Conservation (phyloP, 371 early-diverging fungal genomes). For the Choanephora cucurbitarum region DNA sequence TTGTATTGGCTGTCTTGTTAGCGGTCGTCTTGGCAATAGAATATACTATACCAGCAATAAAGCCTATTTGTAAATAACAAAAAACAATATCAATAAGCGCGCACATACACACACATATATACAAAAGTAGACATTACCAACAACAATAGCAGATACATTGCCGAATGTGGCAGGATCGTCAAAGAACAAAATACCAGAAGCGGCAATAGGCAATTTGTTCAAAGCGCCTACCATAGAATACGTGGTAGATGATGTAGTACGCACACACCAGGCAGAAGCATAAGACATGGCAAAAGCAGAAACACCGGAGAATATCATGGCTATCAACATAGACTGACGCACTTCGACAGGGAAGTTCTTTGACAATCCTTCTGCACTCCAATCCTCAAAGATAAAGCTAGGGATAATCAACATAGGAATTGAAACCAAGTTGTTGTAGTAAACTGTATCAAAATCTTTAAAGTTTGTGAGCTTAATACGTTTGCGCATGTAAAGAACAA, state of each 20-base stretch:
- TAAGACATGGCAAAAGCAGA: conserved; percentile 93
- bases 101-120: not conserved
- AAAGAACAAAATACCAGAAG: conserved; percentile 96
- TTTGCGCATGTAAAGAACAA: conserved; percentile 90
- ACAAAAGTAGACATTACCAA: conserved; percentile 40
- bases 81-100: not conserved
- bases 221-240: conserved; percentile 98
- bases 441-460: conserved; percentile 97
- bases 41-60: conserved; percentile 86
- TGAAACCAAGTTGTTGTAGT: conserved; percentile 92
- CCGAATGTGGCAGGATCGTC: conserved; percentile 83
- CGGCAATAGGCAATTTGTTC: conserved; percentile 97
- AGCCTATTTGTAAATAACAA: conserved; percentile 41
- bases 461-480: conserved; percentile 84
- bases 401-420: conserved; percentile 84
- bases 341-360: conserved; percentile 55
- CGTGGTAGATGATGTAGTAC: conserved; percentile 94
- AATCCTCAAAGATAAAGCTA: conserved; percentile 83
- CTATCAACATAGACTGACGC: conserved; percentile 56
- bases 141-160: conserved; percentile 77
- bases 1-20: conserved; percentile 39
- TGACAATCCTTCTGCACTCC: conserved; percentile 54
- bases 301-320: conserved; percentile 82
- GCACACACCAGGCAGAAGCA: conserved; percentile 94
- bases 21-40: conserved; percentile 63